Base-by-base conservation (phyloP, 768 basidiomycete species). In the Termitomyces sp. region DNA sequence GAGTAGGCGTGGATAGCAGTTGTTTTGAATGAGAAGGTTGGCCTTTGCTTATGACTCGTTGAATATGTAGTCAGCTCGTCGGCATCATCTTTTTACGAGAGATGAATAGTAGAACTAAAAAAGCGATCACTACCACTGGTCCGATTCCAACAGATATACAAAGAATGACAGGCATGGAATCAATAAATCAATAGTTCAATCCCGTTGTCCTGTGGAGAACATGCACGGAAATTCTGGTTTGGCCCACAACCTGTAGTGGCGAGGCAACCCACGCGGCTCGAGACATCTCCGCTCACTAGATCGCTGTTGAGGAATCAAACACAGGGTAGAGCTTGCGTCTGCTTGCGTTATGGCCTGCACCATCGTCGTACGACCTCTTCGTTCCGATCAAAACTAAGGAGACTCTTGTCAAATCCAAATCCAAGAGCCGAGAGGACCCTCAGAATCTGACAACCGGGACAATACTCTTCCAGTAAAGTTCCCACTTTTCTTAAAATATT, bases 81-180 rank as follows among this genome's bases (percentile, higher is more conserved):
- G 67, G 59, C 72, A 69, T 49, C 75, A 72, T 46, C 79, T n/a
- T n/a, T n/a, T n/a, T n/a, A n/a, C 75, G 74, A 55, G 78, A 44
- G 55, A 80, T 61, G 65, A 79, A 84, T 30, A 79, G 52, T 14
- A 73, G 63, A 74, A 83, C 76, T 20, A 72, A 68, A n/a, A 81
- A 43, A 12, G 70, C 70, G 20, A 82, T 65, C 5, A 72, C 66
- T 12, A 82, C 66, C 8, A 75, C n/a, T n/a, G n/a, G 67, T 33
- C 68, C 71, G n/a, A 75, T 75, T 36, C 75, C 79, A 38, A 76
- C 68, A 40, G 77, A 71, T 38, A 78, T 69, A 6, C 80, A 81
- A 51, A 85, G 79, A 54, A 82, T 71, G 10, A 78, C 72, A 26
- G 69, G 69, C 61, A 81, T 86, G 47, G 3, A 58, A 36, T 26